Evolutionary conservation across 140 eudicot species (phyloP), one percentile per base, ranked within the genome.

Genomic region (Senecio squalidus): DNA sequence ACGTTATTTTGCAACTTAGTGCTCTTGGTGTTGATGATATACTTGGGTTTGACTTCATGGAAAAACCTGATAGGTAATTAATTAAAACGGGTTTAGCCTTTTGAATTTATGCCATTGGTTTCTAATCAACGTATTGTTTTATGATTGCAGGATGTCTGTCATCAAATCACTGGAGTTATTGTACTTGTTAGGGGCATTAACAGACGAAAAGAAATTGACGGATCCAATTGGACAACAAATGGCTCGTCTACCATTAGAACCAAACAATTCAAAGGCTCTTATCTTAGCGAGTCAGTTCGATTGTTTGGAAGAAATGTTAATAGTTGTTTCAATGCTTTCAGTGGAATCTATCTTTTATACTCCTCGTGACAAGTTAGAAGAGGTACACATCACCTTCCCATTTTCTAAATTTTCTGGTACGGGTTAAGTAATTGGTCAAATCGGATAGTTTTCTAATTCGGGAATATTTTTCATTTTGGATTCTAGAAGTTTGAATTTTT

Each of bases 21-120:
- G 98, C 96, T 79, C 83, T 84, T 24, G 98, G 96, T 11, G 78
- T 92, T 68, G 89, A 86, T 64, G 96, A 84, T 73, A 79, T 92
- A 50, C 60, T 80, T 36, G 88, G 92, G 44, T 92, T 92, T 72
- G 92, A 92, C 78, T 92, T 92, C 83, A 81, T 87, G 86, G 98
- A 92, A 49, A 78, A 92, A 73, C 98, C 98, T 29, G 89, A 85
- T 57, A 74, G 94, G 98, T 91, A 56, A 56, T 50, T 43, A 24
- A 36, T 36, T 8, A 9, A 8, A 36, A 8, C n/a, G n/a, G 41
- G 3, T 9, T 1, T 36, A 6, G 26, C 27, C 23, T n/a, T 30
- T n/a, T 16, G 5, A 10, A 55, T 20, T 17, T 55, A 25, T 30
- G 62, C 9, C 16, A 0, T 16, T 40, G 40, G 17, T 36, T 57